Percentiles rank a stretch among this genome's conserved stretches.
Evolutionary conservation across 2,329 filamentous ascomycete genomes (phyloP).

Genomic region (Fusarium pseudonygamai): DNA sequence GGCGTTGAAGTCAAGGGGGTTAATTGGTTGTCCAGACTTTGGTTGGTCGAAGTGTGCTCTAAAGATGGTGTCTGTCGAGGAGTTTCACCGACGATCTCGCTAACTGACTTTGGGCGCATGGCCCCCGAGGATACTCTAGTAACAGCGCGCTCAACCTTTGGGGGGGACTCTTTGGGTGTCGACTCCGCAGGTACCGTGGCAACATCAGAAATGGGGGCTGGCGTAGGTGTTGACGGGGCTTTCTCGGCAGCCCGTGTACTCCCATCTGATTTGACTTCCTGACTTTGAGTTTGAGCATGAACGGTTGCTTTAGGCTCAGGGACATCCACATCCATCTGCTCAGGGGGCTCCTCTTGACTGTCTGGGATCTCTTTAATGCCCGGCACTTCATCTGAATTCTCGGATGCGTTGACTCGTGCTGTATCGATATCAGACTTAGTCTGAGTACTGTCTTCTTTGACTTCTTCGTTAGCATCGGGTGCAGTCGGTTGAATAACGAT

Average conservation of each 20-base stretch:
- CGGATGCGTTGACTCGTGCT: background rate
- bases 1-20: conserved; percentile 56
- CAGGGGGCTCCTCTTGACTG: conserved; percentile 46
- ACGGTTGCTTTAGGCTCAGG: conserved; percentile 37
- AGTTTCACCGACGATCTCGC: conserved; percentile 73
- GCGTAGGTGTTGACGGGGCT: conserved; percentile 19
- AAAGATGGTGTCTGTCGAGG: conserved; percentile 50
- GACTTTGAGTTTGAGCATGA: conserved; percentile 25
- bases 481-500: background rate
- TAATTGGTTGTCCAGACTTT: conserved; percentile 48
- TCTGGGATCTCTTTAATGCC: conserved; percentile 47
- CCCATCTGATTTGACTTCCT: background rate
- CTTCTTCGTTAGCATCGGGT: background rate
- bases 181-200: background rate
- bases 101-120: conserved; percentile 76
- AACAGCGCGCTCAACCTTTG: conserved; percentile 63
- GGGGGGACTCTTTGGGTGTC: conserved; percentile 32
- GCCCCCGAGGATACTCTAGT: conserved; percentile 76
- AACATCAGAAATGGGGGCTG: background rate
- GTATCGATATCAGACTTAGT: background rate
- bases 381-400: background rate
- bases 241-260: conserved; percentile 10
- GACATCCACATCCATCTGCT: conserved; percentile 50
- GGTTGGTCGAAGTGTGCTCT: conserved; percentile 47
- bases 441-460: conserved; percentile 1